Evolutionary conservation across 345 rosid species (phyloP).

Genomic region (Noccaea caerulescens): DNA sequence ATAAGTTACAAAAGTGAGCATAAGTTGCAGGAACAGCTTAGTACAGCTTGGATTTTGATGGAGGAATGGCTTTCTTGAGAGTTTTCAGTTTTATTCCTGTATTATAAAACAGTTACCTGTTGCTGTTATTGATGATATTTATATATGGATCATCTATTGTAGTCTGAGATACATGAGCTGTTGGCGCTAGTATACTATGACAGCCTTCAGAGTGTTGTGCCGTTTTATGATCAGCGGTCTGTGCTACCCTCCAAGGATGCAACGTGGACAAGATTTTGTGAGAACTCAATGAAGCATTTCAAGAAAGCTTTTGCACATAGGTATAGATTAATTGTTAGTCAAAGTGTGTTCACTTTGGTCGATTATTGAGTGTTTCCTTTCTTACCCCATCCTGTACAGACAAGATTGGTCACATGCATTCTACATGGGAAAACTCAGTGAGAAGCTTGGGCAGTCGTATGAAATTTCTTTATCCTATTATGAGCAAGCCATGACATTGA

Average conservation of each 20-base stretch:
- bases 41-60: constrained; percentile 22
- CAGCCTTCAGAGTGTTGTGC: constrained; percentile 98
- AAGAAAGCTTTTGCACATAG: constrained; percentile 80
- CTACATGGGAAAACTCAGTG: constrained; percentile 92
- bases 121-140: constrained; percentile 36
- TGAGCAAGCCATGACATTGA: constrained; percentile 76
- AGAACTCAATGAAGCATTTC: constrained; percentile 87
- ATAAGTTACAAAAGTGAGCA: background rate
- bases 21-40: constrained; percentile 20
- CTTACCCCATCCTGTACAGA: constrained; percentile 50
- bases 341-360: constrained; percentile 28
- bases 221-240: constrained; percentile 86
- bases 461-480: constrained; percentile 72
- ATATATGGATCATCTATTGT: constrained; percentile 44
- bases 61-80: constrained; percentile 21
- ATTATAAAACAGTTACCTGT: constrained; percentile 10
- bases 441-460: constrained; percentile 80
- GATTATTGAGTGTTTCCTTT: constrained; percentile 13
- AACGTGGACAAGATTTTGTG: constrained; percentile 72
- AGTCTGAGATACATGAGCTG: constrained; percentile 93
- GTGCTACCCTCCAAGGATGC: constrained; percentile 78
- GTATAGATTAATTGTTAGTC: constrained; percentile 48
- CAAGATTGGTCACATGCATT: constrained; percentile 98
- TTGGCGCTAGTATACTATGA: constrained; percentile 97
- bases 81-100: constrained; percentile 19